Conservation (phyloP, 2,329 filamentous ascomycete species). For the Piedraia hortae region DNA sequence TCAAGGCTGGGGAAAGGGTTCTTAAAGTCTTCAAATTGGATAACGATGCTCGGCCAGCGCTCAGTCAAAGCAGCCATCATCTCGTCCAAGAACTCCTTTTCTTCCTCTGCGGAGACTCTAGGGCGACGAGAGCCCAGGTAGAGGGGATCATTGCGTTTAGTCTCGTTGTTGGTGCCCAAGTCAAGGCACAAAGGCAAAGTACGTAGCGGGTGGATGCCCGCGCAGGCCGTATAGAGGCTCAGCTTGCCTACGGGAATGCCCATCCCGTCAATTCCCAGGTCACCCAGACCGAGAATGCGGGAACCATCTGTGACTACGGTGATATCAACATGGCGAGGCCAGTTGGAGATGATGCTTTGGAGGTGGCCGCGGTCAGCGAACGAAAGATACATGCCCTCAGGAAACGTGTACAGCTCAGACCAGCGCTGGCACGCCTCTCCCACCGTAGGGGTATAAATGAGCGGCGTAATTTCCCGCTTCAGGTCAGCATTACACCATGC, state of each 20-base stretch:
- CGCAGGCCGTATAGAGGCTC: constrained; percentile 79
- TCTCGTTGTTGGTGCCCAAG: constrained; percentile 34
- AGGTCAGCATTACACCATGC: neutral
- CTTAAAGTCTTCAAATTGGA: constrained; percentile 96
- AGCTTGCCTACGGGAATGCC: constrained; percentile 96
- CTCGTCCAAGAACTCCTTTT: constrained; percentile 85
- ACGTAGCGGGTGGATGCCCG: constrained; percentile 61
- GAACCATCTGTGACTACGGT: constrained; percentile 93
- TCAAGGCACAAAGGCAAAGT: constrained; percentile 36
- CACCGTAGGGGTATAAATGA: constrained; percentile 74
- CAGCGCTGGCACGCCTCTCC: constrained; percentile 92
- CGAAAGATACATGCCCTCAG: constrained; percentile 85
- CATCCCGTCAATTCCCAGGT: constrained; percentile 89
- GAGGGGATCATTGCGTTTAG: constrained; percentile 46
- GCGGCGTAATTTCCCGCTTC: constrained; percentile 43
- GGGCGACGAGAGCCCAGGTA: constrained; percentile 75
- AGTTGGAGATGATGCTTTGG: constrained; percentile 67
- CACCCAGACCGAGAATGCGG: constrained; percentile 71
- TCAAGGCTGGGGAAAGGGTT: constrained; percentile 86
- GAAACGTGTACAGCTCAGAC: constrained; percentile 82
- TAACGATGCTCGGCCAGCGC: constrained; percentile 42
- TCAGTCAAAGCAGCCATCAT: constrained; percentile 81
- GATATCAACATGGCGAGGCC: constrained; percentile 84
- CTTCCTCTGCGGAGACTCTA: constrained; percentile 49
- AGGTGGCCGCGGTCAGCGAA: constrained; percentile 77